phyloP scores from a whole-genome alignment of 1,139 yeast genomes.

The Saccharomyces hybrid region DNA sequence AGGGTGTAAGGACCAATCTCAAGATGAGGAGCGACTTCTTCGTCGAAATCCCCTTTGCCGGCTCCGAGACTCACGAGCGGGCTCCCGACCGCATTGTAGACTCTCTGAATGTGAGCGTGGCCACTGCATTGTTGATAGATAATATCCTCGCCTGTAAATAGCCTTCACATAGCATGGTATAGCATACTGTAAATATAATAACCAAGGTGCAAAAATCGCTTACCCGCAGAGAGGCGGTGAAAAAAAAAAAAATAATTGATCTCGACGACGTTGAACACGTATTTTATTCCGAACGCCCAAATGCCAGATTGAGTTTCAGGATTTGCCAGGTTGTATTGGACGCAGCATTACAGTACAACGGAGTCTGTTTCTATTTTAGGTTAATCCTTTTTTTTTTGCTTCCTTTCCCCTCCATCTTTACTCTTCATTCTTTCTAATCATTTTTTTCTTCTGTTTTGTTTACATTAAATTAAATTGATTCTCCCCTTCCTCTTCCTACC shows the following conservation, averaged over 20 bases:
- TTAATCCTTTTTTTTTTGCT: background rate
- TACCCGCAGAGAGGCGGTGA: background rate
- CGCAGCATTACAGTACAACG: background rate
- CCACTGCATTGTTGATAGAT: constrained; percentile 53
- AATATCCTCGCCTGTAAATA: constrained; percentile 6
- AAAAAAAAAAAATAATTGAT: background rate
- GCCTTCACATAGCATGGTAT: background rate
- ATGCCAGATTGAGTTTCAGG: background rate
- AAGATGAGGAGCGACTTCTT: constrained; percentile 56
- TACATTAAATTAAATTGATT: background rate
- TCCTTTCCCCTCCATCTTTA: background rate
- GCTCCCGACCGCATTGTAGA: constrained; percentile 48
- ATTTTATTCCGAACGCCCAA: background rate
- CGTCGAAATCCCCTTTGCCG: constrained; percentile 43
- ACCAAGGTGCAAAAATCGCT: background rate
- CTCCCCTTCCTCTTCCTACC: background rate
- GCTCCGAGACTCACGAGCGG: constrained; percentile 30
- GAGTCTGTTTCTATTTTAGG: background rate
- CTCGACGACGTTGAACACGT: constrained; percentile 1
- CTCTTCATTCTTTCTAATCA: background rate
- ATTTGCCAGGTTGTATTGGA: background rate
- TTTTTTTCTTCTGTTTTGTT: background rate
- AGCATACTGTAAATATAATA: background rate
- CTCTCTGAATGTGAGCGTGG: constrained; percentile 85
- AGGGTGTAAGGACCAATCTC: constrained; percentile 66